phyloP scores from a whole-genome alignment of 202 grass and related monocot species.

The Cymbopogon flexuosus region DNA sequence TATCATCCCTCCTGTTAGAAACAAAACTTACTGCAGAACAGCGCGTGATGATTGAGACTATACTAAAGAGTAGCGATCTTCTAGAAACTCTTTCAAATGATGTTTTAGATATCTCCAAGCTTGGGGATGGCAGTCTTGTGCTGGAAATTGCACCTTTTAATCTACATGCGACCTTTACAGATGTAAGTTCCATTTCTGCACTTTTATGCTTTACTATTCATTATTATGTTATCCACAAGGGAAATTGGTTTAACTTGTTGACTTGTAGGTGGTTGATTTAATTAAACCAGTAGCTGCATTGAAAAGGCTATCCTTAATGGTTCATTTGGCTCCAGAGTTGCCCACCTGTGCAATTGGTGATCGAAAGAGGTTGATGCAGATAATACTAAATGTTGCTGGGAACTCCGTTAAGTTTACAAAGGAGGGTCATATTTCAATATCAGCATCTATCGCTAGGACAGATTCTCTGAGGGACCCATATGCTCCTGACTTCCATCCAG shows the following conservation, averaged over 20 bases:
- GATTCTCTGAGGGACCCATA: slow-evolving; percentile 48
- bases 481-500: slow-evolving; percentile 51
- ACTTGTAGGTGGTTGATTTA: slow-evolving; percentile 65
- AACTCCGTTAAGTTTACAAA: slow-evolving; percentile 81
- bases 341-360: slow-evolving; percentile 66
- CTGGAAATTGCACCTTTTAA: slow-evolving; percentile 68
- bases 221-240: not conserved
- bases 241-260: not conserved
- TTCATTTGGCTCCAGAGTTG: slow-evolving; percentile 60
- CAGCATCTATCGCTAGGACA: slow-evolving; percentile 46
- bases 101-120: slow-evolving; percentile 84
- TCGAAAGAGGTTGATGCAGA: slow-evolving; percentile 66
- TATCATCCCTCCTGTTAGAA: slow-evolving; percentile 81
- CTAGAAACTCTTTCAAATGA: slow-evolving; percentile 82
- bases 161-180: slow-evolving; percentile 70
- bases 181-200: slow-evolving; percentile 47
- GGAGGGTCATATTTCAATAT: slow-evolving; percentile 58
- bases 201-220: slow-evolving; percentile 3
- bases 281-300: slow-evolving; percentile 73
- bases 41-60: slow-evolving; percentile 72
- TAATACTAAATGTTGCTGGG: slow-evolving; percentile 64
- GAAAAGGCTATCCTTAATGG: slow-evolving; percentile 55
- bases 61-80: slow-evolving; percentile 84
- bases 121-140: slow-evolving; percentile 76
- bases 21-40: slow-evolving; percentile 75